These are phyloP conservation scores for Apium graveolens DNA, from an alignment of 129 eudicot genomes.

Conservation along the genomic window DNA sequence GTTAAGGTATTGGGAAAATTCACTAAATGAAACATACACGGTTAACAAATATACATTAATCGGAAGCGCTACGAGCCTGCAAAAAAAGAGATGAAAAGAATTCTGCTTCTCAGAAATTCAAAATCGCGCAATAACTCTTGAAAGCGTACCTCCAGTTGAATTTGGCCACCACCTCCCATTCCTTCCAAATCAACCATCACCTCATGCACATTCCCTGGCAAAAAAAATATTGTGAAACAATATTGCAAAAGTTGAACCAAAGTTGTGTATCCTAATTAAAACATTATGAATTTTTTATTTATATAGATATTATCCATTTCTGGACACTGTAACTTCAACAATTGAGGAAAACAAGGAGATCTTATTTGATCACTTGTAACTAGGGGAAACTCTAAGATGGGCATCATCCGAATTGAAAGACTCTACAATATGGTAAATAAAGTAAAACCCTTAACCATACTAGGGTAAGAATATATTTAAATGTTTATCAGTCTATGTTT, in stretches of 20 bases:
- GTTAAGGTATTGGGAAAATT: background rate
- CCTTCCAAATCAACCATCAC: constrained; percentile 92
- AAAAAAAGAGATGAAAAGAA: background rate
- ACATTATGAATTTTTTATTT: background rate
- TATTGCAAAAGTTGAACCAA: constrained; percentile 1
- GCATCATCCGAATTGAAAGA: background rate
- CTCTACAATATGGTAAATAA: background rate
- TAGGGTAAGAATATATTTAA: constrained; percentile 1
- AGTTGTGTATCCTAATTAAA: constrained; percentile 4
- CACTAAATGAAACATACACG: background rate
- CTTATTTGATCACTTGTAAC: background rate
- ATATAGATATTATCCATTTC: background rate
- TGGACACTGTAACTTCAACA: background rate
- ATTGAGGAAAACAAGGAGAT: background rate
- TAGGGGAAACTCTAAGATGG: background rate
- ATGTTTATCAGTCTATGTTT: constrained; percentile 11
- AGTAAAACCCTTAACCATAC: background rate
- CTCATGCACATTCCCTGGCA: constrained; percentile 70
- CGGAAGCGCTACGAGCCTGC: background rate
- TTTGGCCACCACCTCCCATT: constrained; percentile 98
- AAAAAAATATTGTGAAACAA: constrained; percentile 13
- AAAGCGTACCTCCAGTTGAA: constrained; percentile 78
- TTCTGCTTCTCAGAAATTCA: background rate
- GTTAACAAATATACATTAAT: background rate
- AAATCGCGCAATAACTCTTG: background rate